Evolutionary conservation across 2,329 filamentous ascomycete species (phyloP), one percentile per base, ranked within the genome.

Genomic region (Didymella exigua): DNA sequence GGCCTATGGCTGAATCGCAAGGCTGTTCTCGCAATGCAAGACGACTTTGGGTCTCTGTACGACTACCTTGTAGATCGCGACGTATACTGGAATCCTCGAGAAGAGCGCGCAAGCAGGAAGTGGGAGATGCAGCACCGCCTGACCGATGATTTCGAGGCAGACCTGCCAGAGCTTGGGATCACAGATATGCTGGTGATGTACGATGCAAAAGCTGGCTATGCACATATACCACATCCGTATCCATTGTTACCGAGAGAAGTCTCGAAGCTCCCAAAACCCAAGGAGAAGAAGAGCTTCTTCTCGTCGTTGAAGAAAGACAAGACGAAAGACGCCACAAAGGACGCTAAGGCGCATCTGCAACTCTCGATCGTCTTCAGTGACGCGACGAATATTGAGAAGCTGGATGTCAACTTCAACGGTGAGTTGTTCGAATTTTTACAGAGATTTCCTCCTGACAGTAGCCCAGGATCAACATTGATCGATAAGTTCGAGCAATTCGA

Each of bases 31-130:
- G 77, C 77, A 2, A 69, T 90, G n/a, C 85, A 88, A 60, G 78
- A 77, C 27, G 88, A 90, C 60, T 89, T 90, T 63, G 84, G 85
- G 2, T 83, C 85, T 0, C 75, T 90, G 1, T 90, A 90, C 63
- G 87, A 90, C 64, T 89, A 88, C 58, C 76, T 90, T 1, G 87
- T 90, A 14, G 84, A 90, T 69, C 81, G 86, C 5, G 84, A 89
- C 41, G 81, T 89, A 4, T 69, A 82, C 0, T 90, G 87, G 86
- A 86, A 88, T 50, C 81, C 81, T 18, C 82, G 81, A 0, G 86
- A 88, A 65, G 84, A 84, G 42, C 78, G 84, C 0, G 81, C 82
- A 3, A 82, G 82, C 16, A 82, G 85, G 34, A 88, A 88, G 66
- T 88, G 86, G 84, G 82, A 85, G 72, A 86, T 89, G 77, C 78